phyloP scores from a whole-genome alignment of 495 filamentous ascomycete species.

The Xylaria palmicola region DNA sequence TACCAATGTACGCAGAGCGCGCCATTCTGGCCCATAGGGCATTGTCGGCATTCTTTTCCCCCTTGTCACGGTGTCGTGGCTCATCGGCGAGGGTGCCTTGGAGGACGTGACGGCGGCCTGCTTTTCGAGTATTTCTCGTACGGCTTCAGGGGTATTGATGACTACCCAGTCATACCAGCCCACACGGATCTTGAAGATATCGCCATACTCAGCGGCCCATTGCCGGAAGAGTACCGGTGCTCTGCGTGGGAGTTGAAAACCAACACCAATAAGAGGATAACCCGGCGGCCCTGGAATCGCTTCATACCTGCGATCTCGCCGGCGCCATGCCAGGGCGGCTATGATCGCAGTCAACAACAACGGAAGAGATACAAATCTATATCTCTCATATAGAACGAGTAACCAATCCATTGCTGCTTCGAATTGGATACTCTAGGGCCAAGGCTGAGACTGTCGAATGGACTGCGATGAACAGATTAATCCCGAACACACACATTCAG shows the following conservation, averaged over 20 bases:
- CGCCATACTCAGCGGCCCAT: conserved; percentile 37
- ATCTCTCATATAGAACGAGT: too few relatives aligned
- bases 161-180: conserved; percentile 44
- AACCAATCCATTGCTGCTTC: too few relatives aligned
- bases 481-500: too few relatives aligned
- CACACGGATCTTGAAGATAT: conserved; percentile 35
- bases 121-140: conserved; percentile 42
- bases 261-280: neutral
- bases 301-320: too few relatives aligned
- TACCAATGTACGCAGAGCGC: conserved; percentile 35
- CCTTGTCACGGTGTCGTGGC: conserved; percentile 24
- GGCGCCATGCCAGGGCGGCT: too few relatives aligned
- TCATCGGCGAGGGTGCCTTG: conserved; percentile 29
- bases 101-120: conserved; percentile 32
- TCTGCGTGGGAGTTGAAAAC: neutral
- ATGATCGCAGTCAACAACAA: too few relatives aligned
- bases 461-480: too few relatives aligned
- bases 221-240: neutral
- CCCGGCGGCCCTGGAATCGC: too few relatives aligned
- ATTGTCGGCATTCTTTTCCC: conserved; percentile 41
- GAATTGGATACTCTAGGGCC: too few relatives aligned
- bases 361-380: too few relatives aligned
- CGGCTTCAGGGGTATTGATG: conserved; percentile 40
- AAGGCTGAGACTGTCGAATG: too few relatives aligned
- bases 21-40: conserved; percentile 47